Evolutionary conservation across 202 grass and related monocot genomes (phyloP).

Genomic region (Eragrostis tef): DNA sequence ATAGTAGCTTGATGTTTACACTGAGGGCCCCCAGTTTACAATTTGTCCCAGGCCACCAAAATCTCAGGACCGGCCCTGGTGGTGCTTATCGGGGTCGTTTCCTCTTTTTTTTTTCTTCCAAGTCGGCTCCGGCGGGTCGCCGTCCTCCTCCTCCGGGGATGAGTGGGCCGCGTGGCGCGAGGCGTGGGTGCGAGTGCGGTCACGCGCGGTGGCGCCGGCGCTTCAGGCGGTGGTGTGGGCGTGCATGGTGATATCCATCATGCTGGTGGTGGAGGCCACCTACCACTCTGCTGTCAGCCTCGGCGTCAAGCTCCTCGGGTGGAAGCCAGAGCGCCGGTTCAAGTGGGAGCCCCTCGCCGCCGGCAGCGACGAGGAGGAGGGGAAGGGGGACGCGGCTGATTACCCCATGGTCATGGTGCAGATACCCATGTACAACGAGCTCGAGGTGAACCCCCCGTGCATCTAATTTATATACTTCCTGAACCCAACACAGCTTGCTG

Average conservation of each 20-base stretch:
- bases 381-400: constrained; percentile 8
- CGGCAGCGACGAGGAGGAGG: constrained; percentile 64
- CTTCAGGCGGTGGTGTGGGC: constrained; percentile 69
- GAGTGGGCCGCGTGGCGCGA: constrained; percentile 19
- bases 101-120: not conserved
- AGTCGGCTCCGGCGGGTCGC: not conserved
- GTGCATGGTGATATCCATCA: constrained; percentile 92
- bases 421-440: constrained; percentile 98
- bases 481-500: too few species aligned
- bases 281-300: constrained; percentile 79
- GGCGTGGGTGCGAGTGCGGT: constrained; percentile 61
- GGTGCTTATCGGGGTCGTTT: not conserved
- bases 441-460: constrained; percentile 65
- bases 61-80: too few species aligned
- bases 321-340: constrained; percentile 76
- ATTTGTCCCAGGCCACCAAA: too few species aligned
- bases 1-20: too few species aligned
- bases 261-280: constrained; percentile 79
- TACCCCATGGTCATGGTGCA: constrained; percentile 87
- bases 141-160: not conserved
- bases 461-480: too few species aligned
- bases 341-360: constrained; percentile 64
- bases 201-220: constrained; percentile 62
- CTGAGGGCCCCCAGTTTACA: too few species aligned
- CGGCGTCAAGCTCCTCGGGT: constrained; percentile 69